Conservation (phyloP, 2,329 filamentous ascomycete genomes). For the Geoglossum cookeanum region DNA sequence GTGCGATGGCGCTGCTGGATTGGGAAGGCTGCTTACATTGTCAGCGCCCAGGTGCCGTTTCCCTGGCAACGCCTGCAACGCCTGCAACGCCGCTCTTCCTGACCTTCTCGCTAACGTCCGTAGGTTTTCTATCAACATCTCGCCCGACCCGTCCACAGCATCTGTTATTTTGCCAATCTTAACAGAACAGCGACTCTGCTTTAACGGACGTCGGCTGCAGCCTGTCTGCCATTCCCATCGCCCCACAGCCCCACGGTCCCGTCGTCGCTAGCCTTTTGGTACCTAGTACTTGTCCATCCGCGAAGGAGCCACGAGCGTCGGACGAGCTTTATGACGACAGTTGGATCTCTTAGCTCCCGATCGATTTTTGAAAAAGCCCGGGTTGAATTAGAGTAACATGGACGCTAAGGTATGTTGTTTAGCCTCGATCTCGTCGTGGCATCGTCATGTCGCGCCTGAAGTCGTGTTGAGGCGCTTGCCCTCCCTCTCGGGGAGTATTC, state of each 20-base stretch:
- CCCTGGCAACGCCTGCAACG: not conserved
- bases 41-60: not conserved
- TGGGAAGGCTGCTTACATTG: not conserved
- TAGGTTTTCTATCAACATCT: not conserved
- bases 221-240: not conserved
- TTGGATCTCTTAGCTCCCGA: not conserved
- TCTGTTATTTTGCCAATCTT: conserved; percentile 2
- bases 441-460: not conserved
- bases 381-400: conserved; percentile 17
- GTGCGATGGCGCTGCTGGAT: not conserved
- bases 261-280: not conserved
- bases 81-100: not conserved
- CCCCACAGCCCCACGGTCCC: not conserved
- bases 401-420: conserved; percentile 26
- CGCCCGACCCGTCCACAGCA: not conserved
- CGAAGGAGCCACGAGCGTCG: not conserved
- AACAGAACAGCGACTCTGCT: conserved; percentile 1
- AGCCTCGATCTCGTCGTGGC: conserved; percentile 5
- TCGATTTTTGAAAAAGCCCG: not conserved
- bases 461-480: not conserved
- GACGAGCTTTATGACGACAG: not conserved
- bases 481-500: not conserved
- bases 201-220: not conserved
- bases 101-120: not conserved
- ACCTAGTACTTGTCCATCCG: not conserved